Conservation (phyloP, 1,284 basidiomycete genomes). For the Pyrrhoderma lamaoense region DNA sequence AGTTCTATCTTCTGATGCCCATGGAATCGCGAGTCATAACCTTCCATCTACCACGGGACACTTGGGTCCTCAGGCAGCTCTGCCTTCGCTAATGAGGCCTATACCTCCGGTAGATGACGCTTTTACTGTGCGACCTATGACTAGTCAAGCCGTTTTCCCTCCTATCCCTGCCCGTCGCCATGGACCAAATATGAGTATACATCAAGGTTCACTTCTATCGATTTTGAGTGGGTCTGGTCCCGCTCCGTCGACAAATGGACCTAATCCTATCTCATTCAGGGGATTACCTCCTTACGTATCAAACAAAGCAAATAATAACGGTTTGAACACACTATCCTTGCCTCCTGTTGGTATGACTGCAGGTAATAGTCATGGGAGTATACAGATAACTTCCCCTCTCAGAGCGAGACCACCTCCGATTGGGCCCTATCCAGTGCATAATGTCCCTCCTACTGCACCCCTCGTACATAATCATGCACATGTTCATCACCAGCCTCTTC, state of each 20-base stretch:
- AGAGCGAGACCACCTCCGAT: conserved; percentile 13
- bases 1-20: conserved; percentile 12
- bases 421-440: conserved; percentile 1
- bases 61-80: conserved; percentile 7
- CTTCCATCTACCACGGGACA: conserved; percentile 13
- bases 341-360: neutral
- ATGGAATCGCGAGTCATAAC: conserved; percentile 8
- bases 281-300: neutral
- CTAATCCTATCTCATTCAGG: conserved; percentile 8
- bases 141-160: conserved; percentile 46
- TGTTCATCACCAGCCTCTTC: neutral
- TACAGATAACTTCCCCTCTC: neutral
- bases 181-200: conserved; percentile 39
- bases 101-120: conserved; percentile 31
- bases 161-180: conserved; percentile 25
- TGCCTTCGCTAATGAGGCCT: conserved; percentile 14
- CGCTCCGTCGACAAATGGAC: conserved; percentile 18
- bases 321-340: neutral
- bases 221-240: conserved; percentile 26
- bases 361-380: neutral
- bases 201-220: conserved; percentile 44
- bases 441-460: conserved; percentile 8
- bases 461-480: neutral
- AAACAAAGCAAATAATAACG: too few relatives aligned
- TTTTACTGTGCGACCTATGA: conserved; percentile 52